Base-by-base conservation (phyloP, 805 yeast species). In the Candida tallmaniae region DNA sequence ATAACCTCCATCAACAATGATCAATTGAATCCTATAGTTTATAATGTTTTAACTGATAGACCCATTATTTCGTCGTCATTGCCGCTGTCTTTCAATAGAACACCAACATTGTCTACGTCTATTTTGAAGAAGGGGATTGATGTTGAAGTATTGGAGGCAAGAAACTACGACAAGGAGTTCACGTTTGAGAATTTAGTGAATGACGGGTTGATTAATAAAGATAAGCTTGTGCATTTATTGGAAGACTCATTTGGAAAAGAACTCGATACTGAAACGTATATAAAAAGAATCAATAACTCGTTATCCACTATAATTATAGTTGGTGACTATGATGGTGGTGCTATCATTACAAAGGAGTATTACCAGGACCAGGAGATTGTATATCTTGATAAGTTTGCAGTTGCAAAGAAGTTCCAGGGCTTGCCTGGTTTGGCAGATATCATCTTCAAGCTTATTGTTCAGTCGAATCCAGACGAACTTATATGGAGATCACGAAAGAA, bases 281-380 rank as follows among this genome's bases (percentile, higher is more conserved):
- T 87, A 16, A 39, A 63, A 3, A 65, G 98, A 32, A 70, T 93
- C 23, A 71, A 78, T 41, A 68, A 76, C 1, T 66, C 67, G 2
- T 66, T 90, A 4, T 89, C 96, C 0, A 82, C 84, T 0, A 56
- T 93, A 8, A 79, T 93, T 11, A 73, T 93, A 10, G 86, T 90
- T 2, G 97, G 97, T 1, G 93, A 90, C 51, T 93, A 93, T 55
- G 96, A 89, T 45, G 97, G 97, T 2, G 88, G 86, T 12, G 97
- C 97, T 0, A 82, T 93, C 11, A 73, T 90, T 23, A 93, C 98
- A 0, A 82, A 86, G 76, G 98, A 90, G 48, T 39, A 54, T 1
- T 23, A 23, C 7, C 32, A 41, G 19, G 44, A 32, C n/a, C 40
- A 40, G 14, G 48, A 49, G 17, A 70, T 87, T 21, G 85, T 96